Base-by-base conservation (phyloP, 805 yeast species). In the Millerozyma miso region DNA sequence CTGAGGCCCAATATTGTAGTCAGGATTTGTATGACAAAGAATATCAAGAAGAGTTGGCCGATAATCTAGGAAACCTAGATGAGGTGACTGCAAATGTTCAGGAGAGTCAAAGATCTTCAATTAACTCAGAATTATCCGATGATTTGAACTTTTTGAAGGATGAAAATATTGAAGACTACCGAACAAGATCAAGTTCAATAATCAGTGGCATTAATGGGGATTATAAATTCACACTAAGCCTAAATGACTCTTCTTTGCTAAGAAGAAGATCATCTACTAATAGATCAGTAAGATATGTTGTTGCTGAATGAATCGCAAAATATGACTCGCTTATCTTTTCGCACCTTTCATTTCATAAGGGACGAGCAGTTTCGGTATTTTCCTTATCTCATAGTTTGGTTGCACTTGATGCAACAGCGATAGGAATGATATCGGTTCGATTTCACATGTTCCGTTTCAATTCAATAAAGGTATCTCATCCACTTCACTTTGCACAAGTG, bases 191-290 rank as follows among this genome's bases (percentile, higher is more conserved):
- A n/a, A 60, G 66, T 12, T 61, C 69, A 3, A 63, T 69, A 4
- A 63, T 69, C 14, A 63, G 71, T 13, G 69, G 69, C 15, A 58
- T 63, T 2, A 65, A 59, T 38, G 72, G 71, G 4, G 72, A 66
- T 40, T 65, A 58, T 49, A 69, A 69, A 47, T 79, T 83, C 49
- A 84, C 83, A 41, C 67, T 84, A 45, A 79, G 77, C 46, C 59
- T 84, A 53, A 80, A 79, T 43, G 83, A 83, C 16, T 80, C 87
- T 35, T 82, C 83, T 26, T 60, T 84, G 46, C 62, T 84, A 32
- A 76, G 80, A 37, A 67, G 88, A 42, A 66, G 88, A 38, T 60
- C 67, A 3, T 60, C 67, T 3, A 54, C 56, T 3, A 33, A 33
- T 32, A 45, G 41, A 33, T 35, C 42, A 7, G 17, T n/a, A 19